These are phyloP conservation scores for Botrytis sinoallii DNA, from an alignment of 2,329 filamentous ascomycete species.

Conservation along the genomic window DNA sequence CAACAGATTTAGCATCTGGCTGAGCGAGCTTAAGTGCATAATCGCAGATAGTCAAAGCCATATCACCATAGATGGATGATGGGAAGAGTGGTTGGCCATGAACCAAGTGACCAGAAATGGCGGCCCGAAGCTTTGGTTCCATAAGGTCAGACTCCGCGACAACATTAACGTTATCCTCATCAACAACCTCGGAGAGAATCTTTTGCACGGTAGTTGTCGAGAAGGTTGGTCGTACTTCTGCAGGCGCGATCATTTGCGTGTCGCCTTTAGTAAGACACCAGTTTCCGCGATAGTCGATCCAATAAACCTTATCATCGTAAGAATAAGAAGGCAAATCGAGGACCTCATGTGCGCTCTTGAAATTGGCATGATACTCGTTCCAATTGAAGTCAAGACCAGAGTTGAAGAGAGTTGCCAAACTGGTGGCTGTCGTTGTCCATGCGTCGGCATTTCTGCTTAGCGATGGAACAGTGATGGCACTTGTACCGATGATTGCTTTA, in stretches of 20 bases:
- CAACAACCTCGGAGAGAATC: slow-evolving; percentile 47
- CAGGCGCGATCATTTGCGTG: slow-evolving; percentile 53
- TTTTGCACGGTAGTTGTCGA: slow-evolving; percentile 44
- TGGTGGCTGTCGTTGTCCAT: slow-evolving; percentile 60
- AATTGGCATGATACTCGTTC: slow-evolving; percentile 64
- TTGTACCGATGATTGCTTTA: slow-evolving; percentile 46
- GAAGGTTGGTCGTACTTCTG: slow-evolving; percentile 46
- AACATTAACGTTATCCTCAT: slow-evolving; percentile 49
- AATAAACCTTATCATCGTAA: slow-evolving; percentile 67
- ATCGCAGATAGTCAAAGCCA: slow-evolving; percentile 55
- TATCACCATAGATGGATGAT: slow-evolving; percentile 55
- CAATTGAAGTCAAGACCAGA: slow-evolving; percentile 63
- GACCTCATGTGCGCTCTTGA: slow-evolving; percentile 55
- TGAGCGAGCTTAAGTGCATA: slow-evolving; percentile 49
- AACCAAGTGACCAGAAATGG: slow-evolving; percentile 55
- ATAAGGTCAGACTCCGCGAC: slow-evolving; percentile 53
- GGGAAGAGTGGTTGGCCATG: slow-evolving; percentile 53
- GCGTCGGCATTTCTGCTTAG: slow-evolving; percentile 59
- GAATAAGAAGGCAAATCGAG: slow-evolving; percentile 63
- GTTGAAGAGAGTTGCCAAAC: slow-evolving; percentile 56
- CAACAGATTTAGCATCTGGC: slow-evolving; percentile 40
- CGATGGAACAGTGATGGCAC: slow-evolving; percentile 56
- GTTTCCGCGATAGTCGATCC: slow-evolving; percentile 61
- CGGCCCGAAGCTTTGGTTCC: slow-evolving; percentile 37
- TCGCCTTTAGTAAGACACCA: slow-evolving; percentile 65